phyloP scores from a whole-genome alignment of 2,329 filamentous ascomycete species.

The Hymenoscyphus albidus region DNA sequence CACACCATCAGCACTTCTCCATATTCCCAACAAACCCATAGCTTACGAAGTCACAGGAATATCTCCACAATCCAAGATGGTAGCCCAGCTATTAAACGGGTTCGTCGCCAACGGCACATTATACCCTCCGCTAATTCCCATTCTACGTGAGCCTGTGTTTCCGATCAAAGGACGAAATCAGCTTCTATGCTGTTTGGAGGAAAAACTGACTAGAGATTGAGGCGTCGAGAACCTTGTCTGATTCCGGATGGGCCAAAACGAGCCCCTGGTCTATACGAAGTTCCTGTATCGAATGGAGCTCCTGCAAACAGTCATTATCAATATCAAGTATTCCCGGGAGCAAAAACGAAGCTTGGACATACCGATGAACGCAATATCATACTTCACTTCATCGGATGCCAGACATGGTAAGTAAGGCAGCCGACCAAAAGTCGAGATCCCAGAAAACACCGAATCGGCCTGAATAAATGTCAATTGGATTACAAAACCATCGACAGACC shows the following conservation, averaged over 20 bases:
- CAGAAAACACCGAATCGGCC: slow-evolving; percentile 85
- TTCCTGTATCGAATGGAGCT: slow-evolving; percentile 81
- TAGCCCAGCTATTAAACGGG: slow-evolving; percentile 78
- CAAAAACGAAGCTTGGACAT: slow-evolving; percentile 22
- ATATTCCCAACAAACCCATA: neutral
- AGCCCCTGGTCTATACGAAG: slow-evolving; percentile 78
- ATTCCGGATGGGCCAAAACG: slow-evolving; percentile 82
- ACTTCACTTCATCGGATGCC: slow-evolving; percentile 63
- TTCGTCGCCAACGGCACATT: slow-evolving; percentile 78
- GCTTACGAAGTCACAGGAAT: slow-evolving; percentile 78
- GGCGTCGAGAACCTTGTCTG: slow-evolving; percentile 76
- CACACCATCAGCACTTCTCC: neutral
- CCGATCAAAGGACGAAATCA: slow-evolving; percentile 20
- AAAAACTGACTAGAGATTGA: slow-evolving; percentile 76
- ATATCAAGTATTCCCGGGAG: slow-evolving; percentile 3
- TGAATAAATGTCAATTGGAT: slow-evolving; percentile 36
- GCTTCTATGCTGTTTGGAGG: slow-evolving; percentile 20
- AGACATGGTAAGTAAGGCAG: slow-evolving; percentile 76
- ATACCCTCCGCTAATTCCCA: slow-evolving; percentile 68
- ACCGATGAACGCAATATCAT: slow-evolving; percentile 85
- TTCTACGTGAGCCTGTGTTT: slow-evolving; percentile 38
- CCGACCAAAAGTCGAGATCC: slow-evolving; percentile 80
- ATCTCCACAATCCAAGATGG: slow-evolving; percentile 77
- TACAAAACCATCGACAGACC: slow-evolving; percentile 8
- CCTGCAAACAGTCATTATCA: slow-evolving; percentile 42